Conservation (phyloP, 306 rosid genomes). For the Trichosanthes truncata region DNA sequence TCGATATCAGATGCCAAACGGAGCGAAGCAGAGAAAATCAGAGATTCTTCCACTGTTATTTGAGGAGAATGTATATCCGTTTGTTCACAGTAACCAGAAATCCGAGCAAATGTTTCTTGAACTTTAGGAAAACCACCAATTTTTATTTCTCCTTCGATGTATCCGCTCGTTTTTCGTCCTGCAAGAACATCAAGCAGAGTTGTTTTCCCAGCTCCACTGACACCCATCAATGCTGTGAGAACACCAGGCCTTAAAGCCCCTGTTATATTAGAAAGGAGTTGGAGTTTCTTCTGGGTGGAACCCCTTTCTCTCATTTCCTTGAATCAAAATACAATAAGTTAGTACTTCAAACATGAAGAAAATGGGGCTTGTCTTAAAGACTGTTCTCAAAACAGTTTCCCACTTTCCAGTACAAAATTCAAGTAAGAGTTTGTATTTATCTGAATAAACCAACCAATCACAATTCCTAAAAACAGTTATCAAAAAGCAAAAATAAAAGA, state of each 20-base stretch:
- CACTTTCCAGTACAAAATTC: not conserved
- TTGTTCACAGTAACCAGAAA: conserved; percentile 43
- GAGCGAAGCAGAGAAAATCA: conserved; percentile 36
- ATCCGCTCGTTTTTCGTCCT: conserved; percentile 37
- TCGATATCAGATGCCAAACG: conserved; percentile 28
- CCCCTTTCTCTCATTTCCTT: conserved; percentile 26
- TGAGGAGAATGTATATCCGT: conserved; percentile 39
- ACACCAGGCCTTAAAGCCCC: conserved; percentile 35
- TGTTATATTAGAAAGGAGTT: conserved; percentile 26
- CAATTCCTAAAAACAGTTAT: not conserved
- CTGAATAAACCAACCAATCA: not conserved
- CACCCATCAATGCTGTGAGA: conserved; percentile 46
- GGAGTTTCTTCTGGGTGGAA: conserved; percentile 23
- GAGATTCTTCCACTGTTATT: conserved; percentile 38
- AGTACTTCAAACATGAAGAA: not conserved
- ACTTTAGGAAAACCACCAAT: conserved; percentile 39
- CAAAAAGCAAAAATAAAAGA: not conserved
- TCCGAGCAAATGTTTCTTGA: conserved; percentile 36
- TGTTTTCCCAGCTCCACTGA: conserved; percentile 40
- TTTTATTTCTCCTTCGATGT: conserved; percentile 26
- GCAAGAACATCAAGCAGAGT: conserved; percentile 41
- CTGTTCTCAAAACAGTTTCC: not conserved
- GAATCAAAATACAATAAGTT: not conserved
- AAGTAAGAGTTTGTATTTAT: not conserved
- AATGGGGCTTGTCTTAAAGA: not conserved